These are phyloP conservation scores for Phascolomyces articulosus DNA, from an alignment of 371 early-diverging fungal species.

Conservation along the genomic window DNA sequence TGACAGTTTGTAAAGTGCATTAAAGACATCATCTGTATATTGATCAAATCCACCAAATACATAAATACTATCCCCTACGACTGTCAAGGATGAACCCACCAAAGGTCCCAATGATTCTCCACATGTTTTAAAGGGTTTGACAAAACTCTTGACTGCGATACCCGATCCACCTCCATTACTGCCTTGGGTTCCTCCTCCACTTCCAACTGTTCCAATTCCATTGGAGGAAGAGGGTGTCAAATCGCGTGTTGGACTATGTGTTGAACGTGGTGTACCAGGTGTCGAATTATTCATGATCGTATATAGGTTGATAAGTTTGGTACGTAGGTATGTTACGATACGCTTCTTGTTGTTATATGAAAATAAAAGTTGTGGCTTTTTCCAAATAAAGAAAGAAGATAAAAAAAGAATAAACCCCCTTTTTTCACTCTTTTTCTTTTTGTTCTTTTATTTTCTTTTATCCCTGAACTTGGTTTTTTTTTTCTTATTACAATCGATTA, in stretches of 20 bases:
- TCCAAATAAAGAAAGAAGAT: no score
- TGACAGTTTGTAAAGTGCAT: slow-evolving; percentile 55
- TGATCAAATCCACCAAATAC: slow-evolving; percentile 76
- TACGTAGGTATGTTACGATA: no score
- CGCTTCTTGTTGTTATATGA: no score
- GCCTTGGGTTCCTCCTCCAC: neutral
- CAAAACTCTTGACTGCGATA: slow-evolving; percentile 18
- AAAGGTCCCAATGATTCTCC: slow-evolving; percentile 61
- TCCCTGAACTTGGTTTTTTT: no score
- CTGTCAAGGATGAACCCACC: slow-evolving; percentile 66
- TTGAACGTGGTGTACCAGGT: slow-evolving; percentile 21
- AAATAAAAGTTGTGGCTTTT: no score
- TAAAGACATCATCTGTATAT: slow-evolving; percentile 71
- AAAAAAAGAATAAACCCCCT: no score
- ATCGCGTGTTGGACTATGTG: slow-evolving; percentile 19
- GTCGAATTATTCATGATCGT: slow-evolving; percentile 22
- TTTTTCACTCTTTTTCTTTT: no score
- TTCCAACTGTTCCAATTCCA: neutral
- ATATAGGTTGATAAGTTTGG: no score
- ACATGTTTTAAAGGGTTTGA: slow-evolving; percentile 38
- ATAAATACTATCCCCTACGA: slow-evolving; percentile 48
- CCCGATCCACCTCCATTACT: slow-evolving; percentile 12
- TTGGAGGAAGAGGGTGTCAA: slow-evolving; percentile 24
- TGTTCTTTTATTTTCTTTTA: no score
- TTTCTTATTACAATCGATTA: no score